These are phyloP conservation scores for Metschnikowia lachancei DNA, from an alignment of 805 yeast species.

Conservation along the genomic window DNA sequence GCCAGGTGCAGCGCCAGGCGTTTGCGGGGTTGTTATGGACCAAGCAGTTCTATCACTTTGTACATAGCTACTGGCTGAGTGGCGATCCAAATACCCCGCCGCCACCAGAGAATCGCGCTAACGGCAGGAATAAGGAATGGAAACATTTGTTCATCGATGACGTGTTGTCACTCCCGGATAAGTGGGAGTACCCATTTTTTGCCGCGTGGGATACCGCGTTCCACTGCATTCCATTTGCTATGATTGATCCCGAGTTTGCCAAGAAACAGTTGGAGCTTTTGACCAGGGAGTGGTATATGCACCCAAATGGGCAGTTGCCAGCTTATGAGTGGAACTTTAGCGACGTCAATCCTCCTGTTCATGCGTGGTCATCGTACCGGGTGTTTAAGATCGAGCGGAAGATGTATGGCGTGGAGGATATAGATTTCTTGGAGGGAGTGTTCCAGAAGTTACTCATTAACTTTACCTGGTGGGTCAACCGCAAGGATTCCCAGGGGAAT, in stretches of 20 bases:
- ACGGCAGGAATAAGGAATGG: conserved; percentile 89
- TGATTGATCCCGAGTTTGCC: conserved; percentile 91
- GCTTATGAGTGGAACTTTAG: conserved; percentile 96
- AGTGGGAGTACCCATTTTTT: conserved; percentile 94
- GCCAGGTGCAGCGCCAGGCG: conserved; percentile 88
- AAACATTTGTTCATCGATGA: conserved; percentile 84
- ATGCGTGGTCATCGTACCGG: conserved; percentile 91
- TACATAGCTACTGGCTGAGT: conserved; percentile 79
- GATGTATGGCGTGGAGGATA: conserved; percentile 76
- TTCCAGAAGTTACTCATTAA: conserved; percentile 86
- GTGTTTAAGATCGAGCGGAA: conserved; percentile 84
- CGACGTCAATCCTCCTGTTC: conserved; percentile 97
- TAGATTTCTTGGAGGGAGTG: conserved; percentile 82
- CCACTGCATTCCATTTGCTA: conserved; percentile 89
- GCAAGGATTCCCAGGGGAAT: conserved; percentile 82
- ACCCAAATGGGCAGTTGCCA: conserved; percentile 96
- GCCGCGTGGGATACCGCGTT: conserved; percentile 98
- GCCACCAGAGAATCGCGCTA: conserved; percentile 77
- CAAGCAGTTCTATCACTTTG: conserved; percentile 84
- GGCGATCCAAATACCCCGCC: conserved; percentile 79
- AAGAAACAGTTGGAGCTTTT: conserved; percentile 81
- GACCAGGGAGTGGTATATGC: conserved; percentile 96
- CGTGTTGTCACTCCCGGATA: conserved; percentile 85
- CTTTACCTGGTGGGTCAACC: conserved; percentile 97
- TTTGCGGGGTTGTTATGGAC: conserved; percentile 94